Conservation (phyloP, 2,329 filamentous ascomycete genomes). For the Cadophora luteo-olivacea region DNA sequence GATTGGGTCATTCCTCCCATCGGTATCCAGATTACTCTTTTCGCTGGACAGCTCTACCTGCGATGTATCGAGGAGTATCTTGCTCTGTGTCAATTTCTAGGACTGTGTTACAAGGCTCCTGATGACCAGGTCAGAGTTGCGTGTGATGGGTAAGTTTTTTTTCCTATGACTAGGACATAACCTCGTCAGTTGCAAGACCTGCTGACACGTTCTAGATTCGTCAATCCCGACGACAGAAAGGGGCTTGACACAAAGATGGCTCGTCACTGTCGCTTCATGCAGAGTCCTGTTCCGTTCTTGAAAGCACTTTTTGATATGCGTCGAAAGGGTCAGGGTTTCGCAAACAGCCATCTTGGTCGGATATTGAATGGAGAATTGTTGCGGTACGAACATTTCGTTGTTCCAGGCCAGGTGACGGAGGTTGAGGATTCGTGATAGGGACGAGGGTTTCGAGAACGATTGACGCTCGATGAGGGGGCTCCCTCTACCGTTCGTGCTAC, state of each 20-base stretch:
- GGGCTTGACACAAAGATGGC: background rate
- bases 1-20: no score
- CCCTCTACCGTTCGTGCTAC: no score
- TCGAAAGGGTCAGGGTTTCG: background rate
- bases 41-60: no score
- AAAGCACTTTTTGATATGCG: background rate
- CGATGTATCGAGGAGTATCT: no score
- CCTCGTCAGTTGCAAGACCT: no score
- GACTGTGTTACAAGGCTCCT: no score
- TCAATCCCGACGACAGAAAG: background rate
- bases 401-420: background rate
- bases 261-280: background rate
- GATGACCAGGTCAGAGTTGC: no score
- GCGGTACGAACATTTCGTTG: background rate
- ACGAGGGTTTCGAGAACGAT: background rate
- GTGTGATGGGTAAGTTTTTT: no score
- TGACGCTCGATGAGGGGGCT: no score
- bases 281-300: background rate
- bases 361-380: background rate
- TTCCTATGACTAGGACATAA: no score
- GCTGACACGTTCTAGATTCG: background rate
- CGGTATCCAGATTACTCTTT: no score
- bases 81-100: no score
- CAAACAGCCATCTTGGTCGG: background rate
- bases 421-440: background rate